Conservation (phyloP, 2,329 filamentous ascomycete species). For the Epichloe coenophiala region DNA sequence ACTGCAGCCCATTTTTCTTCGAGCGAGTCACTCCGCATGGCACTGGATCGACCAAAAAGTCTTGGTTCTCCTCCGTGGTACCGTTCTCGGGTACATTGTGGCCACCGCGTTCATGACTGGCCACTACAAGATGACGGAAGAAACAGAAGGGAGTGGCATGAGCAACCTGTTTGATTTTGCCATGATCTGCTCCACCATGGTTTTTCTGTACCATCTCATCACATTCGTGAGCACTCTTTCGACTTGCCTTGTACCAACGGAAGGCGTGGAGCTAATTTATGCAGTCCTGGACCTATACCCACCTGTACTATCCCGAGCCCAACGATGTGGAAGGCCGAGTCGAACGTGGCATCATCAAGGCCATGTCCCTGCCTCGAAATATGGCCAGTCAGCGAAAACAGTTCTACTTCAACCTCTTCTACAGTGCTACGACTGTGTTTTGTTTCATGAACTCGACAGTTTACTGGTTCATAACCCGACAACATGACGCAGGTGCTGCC, state of each 20-base stretch:
- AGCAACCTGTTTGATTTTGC: slow-evolving; percentile 36
- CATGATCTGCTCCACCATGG: slow-evolving; percentile 27
- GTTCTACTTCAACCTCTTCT: slow-evolving; percentile 37
- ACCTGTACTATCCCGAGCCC: slow-evolving; percentile 32
- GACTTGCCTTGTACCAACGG: not conserved
- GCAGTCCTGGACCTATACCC: slow-evolving; percentile 38
- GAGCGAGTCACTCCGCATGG: slow-evolving; percentile 39
- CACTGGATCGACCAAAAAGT: slow-evolving; percentile 29
- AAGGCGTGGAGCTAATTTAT: not conserved
- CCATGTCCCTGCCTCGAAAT: slow-evolving; percentile 32
- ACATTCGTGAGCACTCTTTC: slow-evolving; percentile 26
- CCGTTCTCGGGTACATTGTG: slow-evolving; percentile 29
- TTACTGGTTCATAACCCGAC: slow-evolving; percentile 32
- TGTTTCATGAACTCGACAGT: slow-evolving; percentile 35
- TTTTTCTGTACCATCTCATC: slow-evolving; percentile 32
- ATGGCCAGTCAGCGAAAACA: slow-evolving; percentile 27
- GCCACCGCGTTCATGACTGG: slow-evolving; percentile 27
- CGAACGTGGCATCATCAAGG: slow-evolving; percentile 23
- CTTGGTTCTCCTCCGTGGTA: slow-evolving; percentile 29
- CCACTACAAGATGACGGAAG: slow-evolving; percentile 31
- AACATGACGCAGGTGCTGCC: slow-evolving; percentile 11
- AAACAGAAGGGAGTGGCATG: slow-evolving; percentile 26
- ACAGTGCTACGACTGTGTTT: slow-evolving; percentile 31
- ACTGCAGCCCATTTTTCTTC: slow-evolving; percentile 35
- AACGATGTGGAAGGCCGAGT: slow-evolving; percentile 22